Evolutionary conservation across 352 stramenopile genomes (phyloP), one percentile per base, ranked within the genome.

Genomic region (Plasmopara muralis): DNA sequence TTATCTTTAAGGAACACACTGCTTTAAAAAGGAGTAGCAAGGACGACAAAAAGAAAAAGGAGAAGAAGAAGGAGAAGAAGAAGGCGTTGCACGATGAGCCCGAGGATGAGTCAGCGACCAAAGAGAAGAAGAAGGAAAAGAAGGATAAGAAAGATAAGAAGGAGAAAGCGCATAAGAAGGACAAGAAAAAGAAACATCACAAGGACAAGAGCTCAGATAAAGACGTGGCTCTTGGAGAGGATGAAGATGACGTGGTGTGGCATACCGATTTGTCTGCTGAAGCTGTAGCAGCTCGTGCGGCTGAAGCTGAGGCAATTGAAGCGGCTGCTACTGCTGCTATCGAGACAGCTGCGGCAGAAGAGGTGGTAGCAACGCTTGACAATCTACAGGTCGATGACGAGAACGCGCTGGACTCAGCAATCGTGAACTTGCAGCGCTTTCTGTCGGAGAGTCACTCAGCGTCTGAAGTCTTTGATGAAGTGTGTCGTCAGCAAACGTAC

Each of bases 1-100:
- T 96, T 57, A 99, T 99, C 64, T 67, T 98, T 30, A 95, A 96
- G 57, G 81, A 98, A 63, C 83, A 98, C 72, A 97, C 95, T 52
- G 93, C 95, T 41, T 71, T 64, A 12, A 97, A 97, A 59, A 89
- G 93, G 48, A 77, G 58, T 47, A 77, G 68, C 60, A 91, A 93
- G 58, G 77, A 84, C 43, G 77, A 85, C 50, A 92, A 96, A 43
- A 85, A 95, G 58, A 74, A 89, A 52, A 75, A 77, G 41, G 90
- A 94, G 56, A 84, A 93, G 60, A 42, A 53, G 35, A 47, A 47
- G n/a, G 43, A 74, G n/a, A 43, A 53, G 37, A 50, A 83, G 46
- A 66, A 66, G 38, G 72, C 79, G 9, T 71, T 78, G 60, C 87
- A 89, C 51, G 58, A 84, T 0, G 37, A 41, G 12, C 37, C 37